phyloP scores from a whole-genome alignment of 305 asterid species.

The Stenogyne calaminthoides region DNA sequence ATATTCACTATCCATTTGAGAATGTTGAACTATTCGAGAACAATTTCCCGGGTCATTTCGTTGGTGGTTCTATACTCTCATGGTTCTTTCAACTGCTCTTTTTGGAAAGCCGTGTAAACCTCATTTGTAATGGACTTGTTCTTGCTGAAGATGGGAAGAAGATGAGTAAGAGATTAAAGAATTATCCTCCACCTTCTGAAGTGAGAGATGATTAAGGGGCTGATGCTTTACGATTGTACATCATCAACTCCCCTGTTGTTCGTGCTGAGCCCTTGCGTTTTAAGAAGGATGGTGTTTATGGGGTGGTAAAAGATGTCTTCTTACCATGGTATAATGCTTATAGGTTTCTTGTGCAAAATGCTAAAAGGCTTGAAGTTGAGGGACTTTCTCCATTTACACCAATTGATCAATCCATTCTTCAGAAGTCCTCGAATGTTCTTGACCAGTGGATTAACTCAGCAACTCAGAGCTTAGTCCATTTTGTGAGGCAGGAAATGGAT shows the following conservation, averaged over 20 bases:
- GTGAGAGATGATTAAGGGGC: conserved; percentile 95
- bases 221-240: conserved; percentile 88
- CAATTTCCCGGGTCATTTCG: conserved; percentile 98
- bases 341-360: conserved; percentile 96
- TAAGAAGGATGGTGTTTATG: conserved; percentile 87
- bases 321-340: conserved; percentile 99
- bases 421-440: conserved; percentile 81
- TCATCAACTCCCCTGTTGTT: conserved; percentile 96
- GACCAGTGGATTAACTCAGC: conserved; percentile 99
- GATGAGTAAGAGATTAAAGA: conserved; percentile 94
- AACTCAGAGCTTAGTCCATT: conserved; percentile 89
- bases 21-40: conserved; percentile 84
- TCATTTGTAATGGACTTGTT: conserved; percentile 96
- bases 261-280: conserved; percentile 97
- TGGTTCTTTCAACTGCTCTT: conserved; percentile 96
- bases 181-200: conserved; percentile 90
- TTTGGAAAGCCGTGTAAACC: conserved; percentile 95
- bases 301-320: conserved; percentile 93
- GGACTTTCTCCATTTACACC: conserved; percentile 80
- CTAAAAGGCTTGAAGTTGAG: conserved; percentile 88
- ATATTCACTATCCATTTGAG: conserved; percentile 96
- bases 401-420: conserved; percentile 66
- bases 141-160: conserved; percentile 98
- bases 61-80: conserved; percentile 98
- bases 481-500: conserved; percentile 95